Percentiles rank a stretch among this genome's conserved stretches.
These are phyloP conservation scores for Hirsutella minnesotensis DNA, from an alignment of 2,329 filamentous ascomycete genomes.

Conservation along the genomic window DNA sequence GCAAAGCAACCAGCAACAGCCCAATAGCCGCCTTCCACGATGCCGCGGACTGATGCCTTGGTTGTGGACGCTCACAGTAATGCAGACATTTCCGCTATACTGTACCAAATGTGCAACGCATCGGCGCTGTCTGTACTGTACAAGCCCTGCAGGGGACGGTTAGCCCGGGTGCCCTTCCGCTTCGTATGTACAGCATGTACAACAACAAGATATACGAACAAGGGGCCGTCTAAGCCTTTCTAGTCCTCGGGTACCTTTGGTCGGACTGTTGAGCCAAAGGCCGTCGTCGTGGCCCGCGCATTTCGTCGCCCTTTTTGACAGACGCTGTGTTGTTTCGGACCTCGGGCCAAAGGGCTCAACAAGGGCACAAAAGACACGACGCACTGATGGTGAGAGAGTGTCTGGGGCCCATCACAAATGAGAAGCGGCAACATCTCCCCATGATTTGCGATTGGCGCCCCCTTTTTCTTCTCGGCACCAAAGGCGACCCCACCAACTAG, in stretches of 20 bases:
- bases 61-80: background rate
- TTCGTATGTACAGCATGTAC: background rate
- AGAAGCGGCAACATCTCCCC: background rate
- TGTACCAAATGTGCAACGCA: background rate
- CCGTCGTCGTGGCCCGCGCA: too few relatives aligned
- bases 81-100: background rate
- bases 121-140: background rate
- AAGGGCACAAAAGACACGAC: background rate
- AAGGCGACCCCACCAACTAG: background rate
- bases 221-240: too few relatives aligned
- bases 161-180: background rate
- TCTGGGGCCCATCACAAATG: slow-evolving; percentile 1
- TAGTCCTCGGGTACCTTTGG: too few relatives aligned
- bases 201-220: background rate
- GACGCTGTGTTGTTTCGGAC: too few relatives aligned
- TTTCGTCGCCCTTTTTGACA: too few relatives aligned
- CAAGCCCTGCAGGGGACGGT: background rate
- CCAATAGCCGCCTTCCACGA: slow-evolving; percentile 22
- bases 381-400: background rate
- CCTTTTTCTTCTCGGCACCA: background rate
- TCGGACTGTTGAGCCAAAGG: too few relatives aligned
- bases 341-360: background rate
- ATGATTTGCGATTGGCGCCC: background rate
- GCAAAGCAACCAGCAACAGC: slow-evolving; percentile 8
- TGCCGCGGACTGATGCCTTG: slow-evolving; percentile 5